Conservation (phyloP, 495 filamentous ascomycete species). For the Aspergillus sclerotioniger region DNA sequence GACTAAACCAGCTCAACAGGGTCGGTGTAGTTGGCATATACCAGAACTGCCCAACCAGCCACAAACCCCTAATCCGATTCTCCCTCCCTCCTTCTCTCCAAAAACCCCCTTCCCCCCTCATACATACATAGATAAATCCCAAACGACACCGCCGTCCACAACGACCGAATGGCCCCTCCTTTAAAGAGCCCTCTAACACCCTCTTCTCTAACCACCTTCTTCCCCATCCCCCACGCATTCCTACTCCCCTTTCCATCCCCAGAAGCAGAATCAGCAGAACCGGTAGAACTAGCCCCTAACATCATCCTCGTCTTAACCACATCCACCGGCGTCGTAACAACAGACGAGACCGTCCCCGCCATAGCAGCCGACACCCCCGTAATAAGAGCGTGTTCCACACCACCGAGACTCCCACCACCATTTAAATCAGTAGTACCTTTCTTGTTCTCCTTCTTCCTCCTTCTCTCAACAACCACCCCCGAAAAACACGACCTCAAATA, state of each 20-base stretch:
- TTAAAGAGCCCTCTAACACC: slow-evolving; percentile 73
- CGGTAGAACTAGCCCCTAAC: slow-evolving; percentile 45
- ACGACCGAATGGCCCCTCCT: slow-evolving; percentile 70
- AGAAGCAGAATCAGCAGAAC: neutral
- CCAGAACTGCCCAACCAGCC: too few species aligned
- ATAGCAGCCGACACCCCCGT: slow-evolving; percentile 68
- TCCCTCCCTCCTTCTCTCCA: slow-evolving; percentile 45
- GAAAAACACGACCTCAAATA: slow-evolving; percentile 48
- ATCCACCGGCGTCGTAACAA: slow-evolving; percentile 77
- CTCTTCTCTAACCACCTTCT: slow-evolving; percentile 57
- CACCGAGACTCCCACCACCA: too few species aligned
- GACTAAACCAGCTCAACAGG: too few species aligned
- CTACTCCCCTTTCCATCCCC: slow-evolving; percentile 20
- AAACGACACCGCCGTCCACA: slow-evolving; percentile 77
- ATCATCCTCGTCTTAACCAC: slow-evolving; percentile 82
- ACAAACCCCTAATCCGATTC: neutral
- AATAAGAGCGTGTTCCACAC: slow-evolving; percentile 63
- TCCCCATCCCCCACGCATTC: slow-evolving; percentile 55
- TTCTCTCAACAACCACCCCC: slow-evolving; percentile 18
- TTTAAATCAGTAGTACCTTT: too few species aligned
- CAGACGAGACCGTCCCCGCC: slow-evolving; percentile 67
- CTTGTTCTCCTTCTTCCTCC: slow-evolving; percentile 15
- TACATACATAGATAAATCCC: slow-evolving; percentile 86
- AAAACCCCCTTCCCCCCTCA: slow-evolving; percentile 71
- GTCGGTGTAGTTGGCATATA: too few species aligned